A percentile compares a stretch with the other conserved stretches of the same genome.
Conservation (phyloP, 1,139 yeast genomes). For the Nakaseomyces kungkrabaensis region DNA sequence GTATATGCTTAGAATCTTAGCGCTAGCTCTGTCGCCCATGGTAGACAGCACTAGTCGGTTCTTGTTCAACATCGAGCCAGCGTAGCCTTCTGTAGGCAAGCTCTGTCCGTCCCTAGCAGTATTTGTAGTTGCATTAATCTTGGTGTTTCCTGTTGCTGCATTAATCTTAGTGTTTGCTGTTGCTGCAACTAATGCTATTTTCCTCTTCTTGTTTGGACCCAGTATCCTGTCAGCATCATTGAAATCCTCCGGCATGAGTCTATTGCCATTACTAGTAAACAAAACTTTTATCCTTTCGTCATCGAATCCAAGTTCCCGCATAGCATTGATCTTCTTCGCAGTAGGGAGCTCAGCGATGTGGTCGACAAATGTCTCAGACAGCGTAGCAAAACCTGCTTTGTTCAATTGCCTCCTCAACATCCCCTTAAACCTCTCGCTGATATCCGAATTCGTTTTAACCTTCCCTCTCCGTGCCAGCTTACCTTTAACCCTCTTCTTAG, state of each 20-base stretch:
- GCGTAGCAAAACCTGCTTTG: neutral
- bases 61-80: neutral
- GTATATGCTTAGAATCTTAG: slow-evolving; percentile 11
- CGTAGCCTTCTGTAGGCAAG: neutral
- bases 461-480: neutral
- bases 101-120: neutral
- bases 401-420: neutral
- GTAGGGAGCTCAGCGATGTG: neutral
- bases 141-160: neutral
- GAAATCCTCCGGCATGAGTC: neutral
- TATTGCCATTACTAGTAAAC: neutral
- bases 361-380: neutral
- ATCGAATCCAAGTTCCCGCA: neutral
- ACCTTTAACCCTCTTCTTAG: neutral
- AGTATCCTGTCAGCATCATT: neutral
- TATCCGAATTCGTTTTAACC: no score
- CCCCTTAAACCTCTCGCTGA: neutral
- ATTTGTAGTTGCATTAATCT: neutral
- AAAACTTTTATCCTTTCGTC: neutral
- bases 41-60: slow-evolving; percentile 13
- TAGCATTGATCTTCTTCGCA: neutral
- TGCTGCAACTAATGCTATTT: neutral
- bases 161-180: no score
- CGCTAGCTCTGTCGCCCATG: neutral
- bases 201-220: neutral